Evolutionary conservation across 177 flowering plant species (phyloP).

Genomic region (Telopea speciosissima): DNA sequence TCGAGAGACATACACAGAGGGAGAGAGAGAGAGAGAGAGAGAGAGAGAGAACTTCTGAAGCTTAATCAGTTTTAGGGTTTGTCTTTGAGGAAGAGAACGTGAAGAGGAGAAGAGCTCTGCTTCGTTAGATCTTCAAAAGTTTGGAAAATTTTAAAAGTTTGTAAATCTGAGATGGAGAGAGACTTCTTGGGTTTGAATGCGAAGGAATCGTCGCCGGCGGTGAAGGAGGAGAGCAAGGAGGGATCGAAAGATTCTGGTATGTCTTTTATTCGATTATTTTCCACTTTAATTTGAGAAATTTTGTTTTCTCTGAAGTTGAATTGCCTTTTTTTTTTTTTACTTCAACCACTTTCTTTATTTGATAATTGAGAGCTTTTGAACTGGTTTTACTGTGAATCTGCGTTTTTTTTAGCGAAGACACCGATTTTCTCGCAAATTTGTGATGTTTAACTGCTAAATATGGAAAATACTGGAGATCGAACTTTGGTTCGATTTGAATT

Average conservation of each 20-base stretch:
- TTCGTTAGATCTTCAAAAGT: not conserved
- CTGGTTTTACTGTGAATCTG: not conserved
- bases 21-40: not conserved
- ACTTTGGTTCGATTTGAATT: no score
- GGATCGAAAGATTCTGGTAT: slow-evolving; percentile 33
- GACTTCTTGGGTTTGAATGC: slow-evolving; percentile 56
- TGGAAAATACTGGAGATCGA: no score
- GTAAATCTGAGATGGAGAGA: slow-evolving; percentile 45
- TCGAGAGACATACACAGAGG: not conserved
- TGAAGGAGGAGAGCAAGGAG: slow-evolving; percentile 35
- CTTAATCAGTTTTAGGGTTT: not conserved
- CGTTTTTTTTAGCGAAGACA: not conserved
- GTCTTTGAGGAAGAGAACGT: not conserved
- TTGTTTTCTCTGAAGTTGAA: not conserved
- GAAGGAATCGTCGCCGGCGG: slow-evolving; percentile 27
- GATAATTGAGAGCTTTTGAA: not conserved
- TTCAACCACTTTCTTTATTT: not conserved
- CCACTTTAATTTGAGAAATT: not conserved
- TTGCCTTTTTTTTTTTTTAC: not conserved
- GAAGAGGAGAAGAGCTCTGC: not conserved
- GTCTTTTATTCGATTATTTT: not conserved
- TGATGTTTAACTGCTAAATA: not conserved
- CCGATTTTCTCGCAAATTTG: not conserved
- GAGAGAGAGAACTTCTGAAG: not conserved
- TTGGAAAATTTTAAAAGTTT: not conserved